Evolutionary conservation across 192 early-diverging fungal species (phyloP).

Genomic region (Dimargaris xerosporica): DNA sequence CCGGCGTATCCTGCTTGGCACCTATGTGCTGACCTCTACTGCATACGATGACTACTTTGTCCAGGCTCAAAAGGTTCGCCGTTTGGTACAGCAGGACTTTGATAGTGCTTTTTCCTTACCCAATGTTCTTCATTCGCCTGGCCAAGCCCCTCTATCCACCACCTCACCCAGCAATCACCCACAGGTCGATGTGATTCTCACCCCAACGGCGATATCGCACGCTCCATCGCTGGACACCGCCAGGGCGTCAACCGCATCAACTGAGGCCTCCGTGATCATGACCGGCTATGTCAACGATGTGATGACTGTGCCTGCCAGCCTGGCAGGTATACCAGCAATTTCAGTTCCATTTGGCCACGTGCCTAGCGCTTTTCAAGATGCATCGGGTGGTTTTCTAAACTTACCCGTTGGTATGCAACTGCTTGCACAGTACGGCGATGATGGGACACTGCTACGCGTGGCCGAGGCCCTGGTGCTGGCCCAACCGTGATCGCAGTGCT

Average conservation of each 20-base stretch:
- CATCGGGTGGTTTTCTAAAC: constrained; percentile 16
- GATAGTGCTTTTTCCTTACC: constrained; percentile 47
- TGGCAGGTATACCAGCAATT: constrained; percentile 68
- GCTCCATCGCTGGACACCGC: constrained; percentile 37
- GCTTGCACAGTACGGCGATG: constrained; percentile 73
- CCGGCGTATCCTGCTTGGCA: constrained; percentile 72
- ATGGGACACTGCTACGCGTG: constrained; percentile 37
- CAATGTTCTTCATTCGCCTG: constrained; percentile 32
- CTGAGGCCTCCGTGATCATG: constrained; percentile 20
- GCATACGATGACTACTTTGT: constrained; percentile 54
- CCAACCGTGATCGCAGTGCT: no score
- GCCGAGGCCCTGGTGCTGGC: constrained; percentile 18
- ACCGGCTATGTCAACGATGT: constrained; percentile 72
- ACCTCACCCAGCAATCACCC: constrained; percentile 1
- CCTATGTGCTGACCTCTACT: constrained; percentile 62
- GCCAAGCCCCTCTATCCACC: constrained; percentile 1
- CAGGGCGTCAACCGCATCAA: background rate
- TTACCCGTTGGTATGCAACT: constrained; percentile 75
- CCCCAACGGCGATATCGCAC: constrained; percentile 55
- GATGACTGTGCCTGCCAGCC: constrained; percentile 73
- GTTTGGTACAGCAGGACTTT: constrained; percentile 63
- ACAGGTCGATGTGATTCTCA: constrained; percentile 59
- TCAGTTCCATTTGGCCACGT: constrained; percentile 39
- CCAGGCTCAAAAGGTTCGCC: constrained; percentile 69
- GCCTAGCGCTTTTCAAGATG: background rate